Evolutionary conservation across 345 rosid species (phyloP), one percentile per base, ranked within the genome.

Genomic region (Brassica incana): DNA sequence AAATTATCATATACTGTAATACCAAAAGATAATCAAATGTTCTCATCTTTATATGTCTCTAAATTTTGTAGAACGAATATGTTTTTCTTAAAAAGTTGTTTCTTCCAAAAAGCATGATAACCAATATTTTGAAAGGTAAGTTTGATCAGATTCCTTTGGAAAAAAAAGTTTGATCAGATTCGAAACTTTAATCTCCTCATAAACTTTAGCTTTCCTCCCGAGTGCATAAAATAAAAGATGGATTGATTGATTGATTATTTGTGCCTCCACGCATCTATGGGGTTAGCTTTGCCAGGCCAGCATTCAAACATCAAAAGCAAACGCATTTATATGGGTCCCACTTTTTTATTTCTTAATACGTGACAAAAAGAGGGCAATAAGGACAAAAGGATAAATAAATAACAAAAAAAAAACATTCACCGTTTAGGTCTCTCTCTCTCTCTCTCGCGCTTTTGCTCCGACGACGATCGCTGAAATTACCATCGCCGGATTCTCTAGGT

Each of bases 281-380:
- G 59, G 71, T 52, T 68, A 75, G 75, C 36, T 52, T 29, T 33
- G 77, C 73, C 83, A 75, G 32, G 74, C 76, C 80, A 65, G 35
- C 73, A 70, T 20, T 18, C 27, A 62, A 73, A 80, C 79, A 73
- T 15, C n/a, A 56, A 65, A 50, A 67, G 32, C 43, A 25, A 73
- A 45, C 75, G 74, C 69, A 79, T 61, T 67, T 48, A 33, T 10
- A 63, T 80, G 76, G 80, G 80, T 16, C 65, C 70, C 74, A 14
- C 58, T 1, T 5, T 4, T 4, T 27, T 69, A 5, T 52, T 52
- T 52, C 7, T 10, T 14, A 43, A 29, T 3, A 29, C 54, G 16
- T 27, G 52, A 62, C 52, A 25, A 62, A 67, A 12, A 74, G 25
- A 50, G 16, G 35, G 23, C 58, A 16, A 36, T 69, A 7, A 6